These are phyloP conservation scores for Diversispora eburnea DNA, from an alignment of 192 early-diverging fungal species.

Conservation along the genomic window DNA sequence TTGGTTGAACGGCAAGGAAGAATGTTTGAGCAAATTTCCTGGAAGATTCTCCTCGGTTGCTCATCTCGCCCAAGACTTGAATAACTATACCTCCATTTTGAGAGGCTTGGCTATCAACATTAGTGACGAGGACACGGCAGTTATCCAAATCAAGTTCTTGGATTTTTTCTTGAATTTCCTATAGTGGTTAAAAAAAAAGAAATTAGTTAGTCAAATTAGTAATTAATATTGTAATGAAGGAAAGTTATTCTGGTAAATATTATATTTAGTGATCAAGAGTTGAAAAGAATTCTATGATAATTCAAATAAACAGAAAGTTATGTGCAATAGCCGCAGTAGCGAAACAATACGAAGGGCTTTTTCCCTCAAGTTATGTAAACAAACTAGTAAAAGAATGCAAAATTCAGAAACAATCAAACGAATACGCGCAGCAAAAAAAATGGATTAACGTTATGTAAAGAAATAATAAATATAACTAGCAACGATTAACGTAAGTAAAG, in stretches of 20 bases:
- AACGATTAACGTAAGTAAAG: neutral
- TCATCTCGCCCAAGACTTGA: conserved; percentile 90
- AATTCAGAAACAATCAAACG: too few relatives aligned
- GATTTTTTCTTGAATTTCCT: conserved; percentile 82
- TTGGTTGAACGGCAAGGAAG: conserved; percentile 75
- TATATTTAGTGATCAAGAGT: too few relatives aligned
- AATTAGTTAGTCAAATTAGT: neutral
- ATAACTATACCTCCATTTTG: conserved; percentile 75
- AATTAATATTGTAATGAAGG: neutral
- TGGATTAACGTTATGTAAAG: too few relatives aligned
- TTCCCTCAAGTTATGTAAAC: too few relatives aligned
- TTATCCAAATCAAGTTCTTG: conserved; percentile 71
- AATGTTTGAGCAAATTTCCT: conserved; percentile 93
- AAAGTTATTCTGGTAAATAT: too few relatives aligned
- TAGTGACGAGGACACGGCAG: conserved; percentile 83
- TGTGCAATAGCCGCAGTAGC: too few relatives aligned
- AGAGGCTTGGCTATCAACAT: conserved; percentile 79
- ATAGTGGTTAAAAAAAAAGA: neutral
- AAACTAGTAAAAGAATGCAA: too few relatives aligned
- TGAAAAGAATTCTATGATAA: too few relatives aligned
- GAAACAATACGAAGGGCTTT: too few relatives aligned
- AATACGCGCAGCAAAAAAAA: too few relatives aligned
- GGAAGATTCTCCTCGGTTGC: conserved; percentile 68
- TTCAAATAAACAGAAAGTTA: too few relatives aligned
- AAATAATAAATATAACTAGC: too few relatives aligned